Evolutionary conservation across 495 filamentous ascomycete genomes (phyloP).

Genomic region (Pseudomonodictys pantanalensis): DNA sequence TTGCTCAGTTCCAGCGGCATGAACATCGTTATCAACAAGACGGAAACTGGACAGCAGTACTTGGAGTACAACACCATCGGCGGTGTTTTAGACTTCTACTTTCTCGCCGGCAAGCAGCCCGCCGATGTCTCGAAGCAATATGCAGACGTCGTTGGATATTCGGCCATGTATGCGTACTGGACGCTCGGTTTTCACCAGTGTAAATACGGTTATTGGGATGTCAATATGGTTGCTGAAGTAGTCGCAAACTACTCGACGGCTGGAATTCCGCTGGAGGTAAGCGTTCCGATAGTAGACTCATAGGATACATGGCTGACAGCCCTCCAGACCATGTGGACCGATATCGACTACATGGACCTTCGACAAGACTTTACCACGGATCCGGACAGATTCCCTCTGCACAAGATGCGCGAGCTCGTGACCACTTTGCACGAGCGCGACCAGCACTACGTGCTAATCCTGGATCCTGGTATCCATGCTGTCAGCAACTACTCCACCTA

Average conservation of each 20-base stretch:
- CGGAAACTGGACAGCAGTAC: slow-evolving; percentile 59
- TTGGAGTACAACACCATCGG: slow-evolving; percentile 83
- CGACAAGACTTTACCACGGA: slow-evolving; percentile 59
- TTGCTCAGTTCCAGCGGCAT: slow-evolving; percentile 80
- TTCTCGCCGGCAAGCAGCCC: slow-evolving; percentile 70
- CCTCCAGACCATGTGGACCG: slow-evolving; percentile 91
- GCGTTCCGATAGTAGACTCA: no score
- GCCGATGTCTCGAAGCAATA: slow-evolving; percentile 74
- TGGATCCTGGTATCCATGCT: slow-evolving; percentile 46
- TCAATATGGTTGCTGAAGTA: slow-evolving; percentile 74
- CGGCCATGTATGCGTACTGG: slow-evolving; percentile 85
- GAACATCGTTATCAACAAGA: slow-evolving; percentile 76
- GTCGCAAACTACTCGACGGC: slow-evolving; percentile 77
- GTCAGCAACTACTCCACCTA: slow-evolving; percentile 59
- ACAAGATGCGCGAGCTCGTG: slow-evolving; percentile 67
- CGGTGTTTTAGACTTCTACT: slow-evolving; percentile 81
- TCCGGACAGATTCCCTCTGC: slow-evolving; percentile 65
- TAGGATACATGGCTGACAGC: no score
- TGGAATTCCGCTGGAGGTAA: slow-evolving; percentile 77
- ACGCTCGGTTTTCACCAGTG: slow-evolving; percentile 81
- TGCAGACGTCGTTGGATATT: slow-evolving; percentile 57
- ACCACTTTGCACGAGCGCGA: slow-evolving; percentile 67
- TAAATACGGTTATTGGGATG: slow-evolving; percentile 69
- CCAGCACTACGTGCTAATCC: slow-evolving; percentile 64
- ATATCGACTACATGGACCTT: slow-evolving; percentile 57